Evolutionary conservation across 2,329 filamentous ascomycete species (phyloP), one percentile per base, ranked within the genome.

Genomic region (Arthroderma sp.): DNA sequence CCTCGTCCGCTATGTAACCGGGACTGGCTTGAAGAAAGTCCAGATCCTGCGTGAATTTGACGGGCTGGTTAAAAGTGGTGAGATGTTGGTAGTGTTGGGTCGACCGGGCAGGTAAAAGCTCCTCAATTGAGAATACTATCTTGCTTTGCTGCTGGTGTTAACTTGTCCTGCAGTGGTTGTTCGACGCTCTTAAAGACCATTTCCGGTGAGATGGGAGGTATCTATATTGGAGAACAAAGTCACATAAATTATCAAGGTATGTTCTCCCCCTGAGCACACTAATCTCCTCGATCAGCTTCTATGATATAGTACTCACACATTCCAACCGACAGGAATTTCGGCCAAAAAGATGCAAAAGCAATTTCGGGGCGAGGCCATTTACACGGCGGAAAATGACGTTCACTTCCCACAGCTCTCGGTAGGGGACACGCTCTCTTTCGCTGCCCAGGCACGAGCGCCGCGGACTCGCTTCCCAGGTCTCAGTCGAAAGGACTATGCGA

Each of bases 141-240:
- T 3, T 22, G 15, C 15, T 22, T 22, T 22, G 15, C 15, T 22
- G 15, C 15, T 22, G 15, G 15, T 22, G 15, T 22, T 22, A 22
- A 22, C 15, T 22, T 22, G 15, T 22, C 15, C 15, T 22, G 15
- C 15, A 61, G 58, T 37, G 66, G 66, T 44, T 94, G 86, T 61
- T 86, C 83, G n/a, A 93, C 86, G 1, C 80, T 91, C 50, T 69
- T 93, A 47, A 91, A 91, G 68, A 84, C 85, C 0, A 76, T 93
- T 52, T 77, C 85, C 3, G 86, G 86, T 49, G 84, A 93, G 63
- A 86, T 82, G 11, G 80, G 87, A 52, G 86, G 86, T 42, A 80
- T 91, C 53, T 77, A 74, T 52, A 70, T 91, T 8, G 82, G 85
- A 39, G 65, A 80, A 3, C 66, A 69, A 7, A 80, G 83, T 0